Conservation (phyloP, 108 stramenopile genomes). For the Fragilariopsis cylindrus region DNA sequence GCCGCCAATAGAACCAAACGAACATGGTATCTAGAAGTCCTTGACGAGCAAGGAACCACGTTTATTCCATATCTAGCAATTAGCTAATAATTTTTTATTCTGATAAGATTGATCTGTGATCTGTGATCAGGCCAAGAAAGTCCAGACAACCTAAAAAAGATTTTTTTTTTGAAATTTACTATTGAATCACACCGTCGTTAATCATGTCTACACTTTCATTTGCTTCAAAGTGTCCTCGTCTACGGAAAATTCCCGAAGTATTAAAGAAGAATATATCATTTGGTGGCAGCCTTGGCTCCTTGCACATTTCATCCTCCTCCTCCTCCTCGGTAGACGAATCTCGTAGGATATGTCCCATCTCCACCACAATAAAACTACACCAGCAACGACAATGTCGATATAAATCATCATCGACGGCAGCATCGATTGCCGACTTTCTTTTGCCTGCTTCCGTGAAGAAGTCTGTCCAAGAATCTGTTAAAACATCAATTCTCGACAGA, state of each 20-base stretch:
- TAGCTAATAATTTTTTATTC: too few species aligned
- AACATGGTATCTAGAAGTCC: too few species aligned
- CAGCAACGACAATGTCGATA: slow-evolving; percentile 2
- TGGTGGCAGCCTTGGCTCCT: neutral
- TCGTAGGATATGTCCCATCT: neutral
- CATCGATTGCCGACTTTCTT: slow-evolving; percentile 28
- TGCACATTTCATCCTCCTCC: neutral
- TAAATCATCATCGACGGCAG: slow-evolving; percentile 20
- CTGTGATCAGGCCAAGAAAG: too few species aligned
- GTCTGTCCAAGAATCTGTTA: slow-evolving; percentile 64
- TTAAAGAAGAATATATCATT: neutral
- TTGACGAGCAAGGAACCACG: too few species aligned
- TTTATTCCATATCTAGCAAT: too few species aligned
- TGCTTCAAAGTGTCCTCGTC: slow-evolving; percentile 6
- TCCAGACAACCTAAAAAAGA: too few species aligned
- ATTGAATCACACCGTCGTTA: neutral
- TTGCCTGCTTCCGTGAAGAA: slow-evolving; percentile 34
- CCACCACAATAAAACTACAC: neutral
- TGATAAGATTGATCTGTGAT: too few species aligned
- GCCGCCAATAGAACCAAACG: too few species aligned
- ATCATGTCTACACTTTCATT: slow-evolving; percentile 17
- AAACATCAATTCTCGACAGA: slow-evolving; percentile 71
- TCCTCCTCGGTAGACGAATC: neutral
- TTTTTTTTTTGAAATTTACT: too few species aligned
- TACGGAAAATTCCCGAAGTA: neutral